A percentile compares a stretch with the other conserved stretches of the same genome.
Evolutionary conservation across 768 basidiomycete species (phyloP).

Genomic region (Clitopilus passeckerianus): DNA sequence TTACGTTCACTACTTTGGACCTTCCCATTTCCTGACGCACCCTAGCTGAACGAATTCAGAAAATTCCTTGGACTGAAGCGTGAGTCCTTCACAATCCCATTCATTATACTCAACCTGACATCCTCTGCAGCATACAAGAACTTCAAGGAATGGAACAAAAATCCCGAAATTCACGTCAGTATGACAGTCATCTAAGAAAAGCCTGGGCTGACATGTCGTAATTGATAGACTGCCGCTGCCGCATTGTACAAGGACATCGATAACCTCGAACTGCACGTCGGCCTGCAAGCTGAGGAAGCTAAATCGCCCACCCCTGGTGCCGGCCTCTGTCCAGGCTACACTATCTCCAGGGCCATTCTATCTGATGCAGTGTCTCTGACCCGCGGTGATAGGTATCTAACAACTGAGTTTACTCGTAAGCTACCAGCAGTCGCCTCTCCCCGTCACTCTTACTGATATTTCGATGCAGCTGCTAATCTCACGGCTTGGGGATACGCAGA

Average conservation of each 20-base stretch:
- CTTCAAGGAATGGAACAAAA: slow-evolving; percentile 73
- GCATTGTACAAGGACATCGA: slow-evolving; percentile 68
- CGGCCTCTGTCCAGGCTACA: slow-evolving; percentile 79
- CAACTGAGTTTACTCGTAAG: slow-evolving; percentile 73
- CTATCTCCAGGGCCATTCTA: slow-evolving; percentile 81
- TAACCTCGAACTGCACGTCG: slow-evolving; percentile 76
- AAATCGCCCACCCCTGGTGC: slow-evolving; percentile 63
- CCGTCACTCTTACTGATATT: neutral
- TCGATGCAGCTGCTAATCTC: slow-evolving; percentile 54
- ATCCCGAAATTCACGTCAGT: slow-evolving; percentile 50
- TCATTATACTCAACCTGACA: slow-evolving; percentile 5
- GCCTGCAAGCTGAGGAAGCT: slow-evolving; percentile 68
- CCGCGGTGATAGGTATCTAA: slow-evolving; percentile 78
- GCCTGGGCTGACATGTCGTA: neutral
- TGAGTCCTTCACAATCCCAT: slow-evolving; percentile 20
- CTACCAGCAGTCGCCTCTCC: neutral
- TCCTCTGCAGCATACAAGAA: slow-evolving; percentile 42
- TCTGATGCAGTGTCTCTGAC: slow-evolving; percentile 72
- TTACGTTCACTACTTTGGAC: neutral
- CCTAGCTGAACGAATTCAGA: slow-evolving; percentile 65
- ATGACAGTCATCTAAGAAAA: too few relatives aligned
- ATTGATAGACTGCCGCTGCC: slow-evolving; percentile 50
- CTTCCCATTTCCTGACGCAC: neutral
- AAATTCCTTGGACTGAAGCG: slow-evolving; percentile 68
- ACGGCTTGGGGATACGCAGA: slow-evolving; percentile 80